Conservation (phyloP, 345 rosid species). For the Gossypium sturtianum region DNA sequence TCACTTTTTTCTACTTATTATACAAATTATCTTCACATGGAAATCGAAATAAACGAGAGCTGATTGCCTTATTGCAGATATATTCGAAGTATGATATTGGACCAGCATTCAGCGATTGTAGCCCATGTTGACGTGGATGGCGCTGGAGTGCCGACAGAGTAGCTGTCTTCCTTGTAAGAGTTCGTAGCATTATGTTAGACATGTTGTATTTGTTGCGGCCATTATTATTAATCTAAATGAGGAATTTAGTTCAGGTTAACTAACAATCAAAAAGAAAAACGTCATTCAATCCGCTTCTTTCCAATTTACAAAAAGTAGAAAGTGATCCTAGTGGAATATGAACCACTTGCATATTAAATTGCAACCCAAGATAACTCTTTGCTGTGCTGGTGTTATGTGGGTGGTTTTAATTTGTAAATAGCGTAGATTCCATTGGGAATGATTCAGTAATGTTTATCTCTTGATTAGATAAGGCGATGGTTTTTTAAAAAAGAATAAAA, state of each 20-base stretch:
- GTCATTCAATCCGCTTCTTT: neutral
- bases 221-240: neutral
- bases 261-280: no score
- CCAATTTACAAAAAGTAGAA: neutral
- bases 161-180: neutral
- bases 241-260: slow-evolving; percentile 1
- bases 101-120: neutral
- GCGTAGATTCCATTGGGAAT: neutral
- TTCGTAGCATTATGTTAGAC: neutral
- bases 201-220: neutral
- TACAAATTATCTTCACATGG: neutral
- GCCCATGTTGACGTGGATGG: neutral
- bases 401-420: neutral
- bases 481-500: neutral
- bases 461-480: neutral
- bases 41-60: neutral
- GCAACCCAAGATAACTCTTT: neutral
- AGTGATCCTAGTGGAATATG: neutral
- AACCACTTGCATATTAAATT: neutral
- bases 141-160: neutral
- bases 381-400: neutral
- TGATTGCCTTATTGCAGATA: slow-evolving; percentile 8
- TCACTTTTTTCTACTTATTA: neutral
- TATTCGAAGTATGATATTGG: neutral
- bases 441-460: neutral